phyloP scores from a whole-genome alignment of 208 protist genomes.

The Trypanosomatidae sp. region DNA sequence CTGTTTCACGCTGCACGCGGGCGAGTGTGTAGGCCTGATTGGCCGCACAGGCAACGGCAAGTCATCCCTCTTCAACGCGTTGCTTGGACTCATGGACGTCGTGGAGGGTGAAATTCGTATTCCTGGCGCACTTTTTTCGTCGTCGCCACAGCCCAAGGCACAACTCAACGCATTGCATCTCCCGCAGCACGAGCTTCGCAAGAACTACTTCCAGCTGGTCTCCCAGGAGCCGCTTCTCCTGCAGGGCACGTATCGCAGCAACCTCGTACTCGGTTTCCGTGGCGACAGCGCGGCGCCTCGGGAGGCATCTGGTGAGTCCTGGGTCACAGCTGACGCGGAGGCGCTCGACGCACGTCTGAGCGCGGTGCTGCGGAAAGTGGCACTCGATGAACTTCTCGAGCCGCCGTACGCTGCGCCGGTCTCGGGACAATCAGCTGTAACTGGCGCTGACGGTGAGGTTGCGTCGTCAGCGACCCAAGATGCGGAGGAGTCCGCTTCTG shows the following conservation, averaged over 20 bases:
- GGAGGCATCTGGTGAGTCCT: neutral
- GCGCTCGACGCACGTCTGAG: conserved; percentile 37
- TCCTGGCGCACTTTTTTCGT: conserved; percentile 19
- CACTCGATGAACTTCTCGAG: conserved; percentile 43
- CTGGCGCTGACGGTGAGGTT: conserved; percentile 5
- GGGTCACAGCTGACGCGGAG: neutral
- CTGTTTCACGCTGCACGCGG: conserved; percentile 39
- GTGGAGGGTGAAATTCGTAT: conserved; percentile 51
- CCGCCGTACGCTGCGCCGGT: conserved; percentile 1
- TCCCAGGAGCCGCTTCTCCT: conserved; percentile 98
- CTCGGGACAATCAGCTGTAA: neutral
- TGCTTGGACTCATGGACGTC: conserved; percentile 90
- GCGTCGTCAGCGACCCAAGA: conserved; percentile 1
- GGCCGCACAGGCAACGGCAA: conserved; percentile 85
- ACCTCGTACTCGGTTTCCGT: conserved; percentile 82
- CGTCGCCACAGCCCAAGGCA: conserved; percentile 8
- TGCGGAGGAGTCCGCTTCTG: neutral
- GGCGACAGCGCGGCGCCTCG: conserved; percentile 2
- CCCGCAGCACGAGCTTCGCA: conserved; percentile 64
- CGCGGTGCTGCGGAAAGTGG: conserved; percentile 40
- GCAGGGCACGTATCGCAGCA: conserved; percentile 92
- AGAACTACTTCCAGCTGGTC: conserved; percentile 94
- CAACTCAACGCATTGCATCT: conserved; percentile 23
- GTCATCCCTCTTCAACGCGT: conserved; percentile 80
- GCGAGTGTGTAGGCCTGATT: conserved; percentile 73